These are phyloP conservation scores for Parascedosporium putredinis DNA, from an alignment of 2,329 filamentous ascomycete species.

Conservation along the genomic window DNA sequence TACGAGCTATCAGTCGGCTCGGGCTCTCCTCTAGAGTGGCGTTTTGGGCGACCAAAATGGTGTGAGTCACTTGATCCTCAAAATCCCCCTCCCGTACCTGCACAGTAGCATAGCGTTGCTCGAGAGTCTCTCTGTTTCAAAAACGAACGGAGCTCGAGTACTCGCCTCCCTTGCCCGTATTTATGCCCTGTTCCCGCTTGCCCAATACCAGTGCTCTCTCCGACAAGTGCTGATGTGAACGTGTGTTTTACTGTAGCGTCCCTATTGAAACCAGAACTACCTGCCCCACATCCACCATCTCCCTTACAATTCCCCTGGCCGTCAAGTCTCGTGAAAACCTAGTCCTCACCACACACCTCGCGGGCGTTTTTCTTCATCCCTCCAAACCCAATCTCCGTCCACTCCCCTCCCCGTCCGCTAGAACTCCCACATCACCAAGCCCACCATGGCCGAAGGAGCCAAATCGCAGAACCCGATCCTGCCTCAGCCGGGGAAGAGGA, in stretches of 20 bases:
- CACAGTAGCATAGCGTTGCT: too few species aligned
- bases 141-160: too few species aligned
- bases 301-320: neutral
- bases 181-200: neutral
- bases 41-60: neutral
- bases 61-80: conserved; percentile 1
- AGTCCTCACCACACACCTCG: neutral
- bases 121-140: too few species aligned
- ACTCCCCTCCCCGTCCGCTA: neutral
- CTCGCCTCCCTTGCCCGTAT: neutral
- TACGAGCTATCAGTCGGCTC: too few species aligned
- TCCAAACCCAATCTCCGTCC: neutral
- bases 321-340: neutral
- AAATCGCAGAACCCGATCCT: conserved; percentile 34
- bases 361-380: neutral
- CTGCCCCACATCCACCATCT: neutral
- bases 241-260: neutral
- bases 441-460: neutral
- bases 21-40: neutral
- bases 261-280: neutral
- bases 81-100: neutral
- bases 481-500: conserved; percentile 65
- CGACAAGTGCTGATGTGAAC: neutral
- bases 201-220: neutral
- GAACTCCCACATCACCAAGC: neutral